Conservation (phyloP, 257 asterid genomes). For the Misopates orontium region DNA sequence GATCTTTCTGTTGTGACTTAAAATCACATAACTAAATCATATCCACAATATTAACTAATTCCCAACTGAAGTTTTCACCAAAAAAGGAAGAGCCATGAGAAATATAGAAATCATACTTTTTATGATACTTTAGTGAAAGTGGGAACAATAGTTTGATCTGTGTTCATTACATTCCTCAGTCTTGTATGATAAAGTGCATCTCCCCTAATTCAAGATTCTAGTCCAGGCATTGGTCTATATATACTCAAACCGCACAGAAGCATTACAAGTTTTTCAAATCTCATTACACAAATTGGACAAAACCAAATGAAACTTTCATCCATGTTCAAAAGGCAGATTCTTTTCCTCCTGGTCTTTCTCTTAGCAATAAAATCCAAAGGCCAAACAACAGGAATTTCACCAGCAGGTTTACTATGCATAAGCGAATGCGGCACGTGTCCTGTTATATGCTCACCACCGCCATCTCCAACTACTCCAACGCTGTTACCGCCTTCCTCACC, state of each 20-base stretch:
- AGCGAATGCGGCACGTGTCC: conserved; percentile 79
- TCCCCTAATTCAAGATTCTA: background rate
- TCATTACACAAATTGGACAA: background rate
- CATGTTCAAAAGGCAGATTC: conserved; percentile 19
- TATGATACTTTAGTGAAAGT: conserved; percentile 6
- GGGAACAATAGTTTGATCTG: conserved; percentile 9
- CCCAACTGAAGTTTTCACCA: too few relatives aligned
- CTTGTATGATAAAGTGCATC: background rate
- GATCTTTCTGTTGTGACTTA: too few relatives aligned
- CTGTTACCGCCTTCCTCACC: conserved; percentile 33
- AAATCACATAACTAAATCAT: too few relatives aligned
- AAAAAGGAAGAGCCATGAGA: too few relatives aligned
- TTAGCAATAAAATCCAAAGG: conserved; percentile 28
- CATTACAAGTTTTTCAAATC: conserved; percentile 15
- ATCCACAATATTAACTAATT: too few relatives aligned
- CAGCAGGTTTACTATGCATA: conserved; percentile 54
- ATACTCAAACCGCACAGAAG: conserved; percentile 18
- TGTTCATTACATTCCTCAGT: conserved; percentile 14
- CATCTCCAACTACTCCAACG: conserved; percentile 30
- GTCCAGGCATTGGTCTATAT: conserved; percentile 22
- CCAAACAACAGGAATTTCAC: conserved; percentile 35
- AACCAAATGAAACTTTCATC: conserved; percentile 36
- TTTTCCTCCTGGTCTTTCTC: conserved; percentile 33
- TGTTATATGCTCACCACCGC: conserved; percentile 71
- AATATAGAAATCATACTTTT: background rate